Conservation (phyloP, 805 yeast species). For the Saccharomycopsis fodiens region DNA sequence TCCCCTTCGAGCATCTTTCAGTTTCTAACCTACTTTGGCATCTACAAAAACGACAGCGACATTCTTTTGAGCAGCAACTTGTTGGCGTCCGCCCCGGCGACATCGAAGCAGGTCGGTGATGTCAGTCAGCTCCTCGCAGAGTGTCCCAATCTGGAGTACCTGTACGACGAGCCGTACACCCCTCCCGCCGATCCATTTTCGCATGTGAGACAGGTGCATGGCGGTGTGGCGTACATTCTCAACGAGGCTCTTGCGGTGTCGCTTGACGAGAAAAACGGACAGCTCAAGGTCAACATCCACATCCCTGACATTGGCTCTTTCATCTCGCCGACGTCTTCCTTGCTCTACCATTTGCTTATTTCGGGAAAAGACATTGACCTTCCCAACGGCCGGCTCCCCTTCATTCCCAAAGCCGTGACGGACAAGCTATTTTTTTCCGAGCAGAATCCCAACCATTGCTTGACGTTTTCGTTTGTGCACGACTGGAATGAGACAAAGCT, state of each 20-base stretch:
- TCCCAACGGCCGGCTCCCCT: conserved; percentile 16
- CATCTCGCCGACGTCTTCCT: conserved; percentile 27
- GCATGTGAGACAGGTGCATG: conserved; percentile 10
- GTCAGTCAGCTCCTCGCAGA: conserved; percentile 1
- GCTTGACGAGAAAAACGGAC: conserved; percentile 30
- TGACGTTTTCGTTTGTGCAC: conserved; percentile 22
- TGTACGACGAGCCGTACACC: neutral
- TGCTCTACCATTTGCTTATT: conserved; percentile 21
- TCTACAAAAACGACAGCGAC: conserved; percentile 24
- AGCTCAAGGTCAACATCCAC: conserved; percentile 32
- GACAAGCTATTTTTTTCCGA: conserved; percentile 8
- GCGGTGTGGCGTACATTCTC: conserved; percentile 13
- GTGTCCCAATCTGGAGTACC: neutral
- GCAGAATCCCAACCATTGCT: conserved; percentile 10
- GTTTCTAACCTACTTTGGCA: conserved; percentile 20
- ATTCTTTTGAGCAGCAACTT: conserved; percentile 25
- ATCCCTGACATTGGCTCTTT: conserved; percentile 35
- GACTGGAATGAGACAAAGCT: conserved; percentile 21
- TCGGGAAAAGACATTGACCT: conserved; percentile 16
- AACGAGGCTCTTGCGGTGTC: conserved; percentile 28
- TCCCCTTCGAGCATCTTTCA: conserved; percentile 4
- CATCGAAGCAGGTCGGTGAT: conserved; percentile 2
- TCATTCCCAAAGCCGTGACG: conserved; percentile 22
- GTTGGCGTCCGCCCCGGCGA: neutral
- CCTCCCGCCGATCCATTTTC: conserved; percentile 16